These are phyloP conservation scores for Brassica juncea DNA, from an alignment of 345 rosid species.

Conservation along the genomic window DNA sequence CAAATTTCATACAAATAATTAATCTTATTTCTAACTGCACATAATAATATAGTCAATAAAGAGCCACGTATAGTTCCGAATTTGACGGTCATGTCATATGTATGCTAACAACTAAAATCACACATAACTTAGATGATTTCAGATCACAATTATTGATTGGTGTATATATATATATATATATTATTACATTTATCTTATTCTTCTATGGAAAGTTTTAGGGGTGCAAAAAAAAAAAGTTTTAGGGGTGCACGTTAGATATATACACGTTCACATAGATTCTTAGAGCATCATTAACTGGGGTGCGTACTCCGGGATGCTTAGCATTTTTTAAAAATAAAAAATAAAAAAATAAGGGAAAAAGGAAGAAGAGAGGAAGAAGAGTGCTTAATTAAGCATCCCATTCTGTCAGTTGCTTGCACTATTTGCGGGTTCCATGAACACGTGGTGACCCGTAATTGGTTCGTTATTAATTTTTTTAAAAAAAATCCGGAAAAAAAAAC, in stretches of 20 bases:
- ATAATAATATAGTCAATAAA: background rate
- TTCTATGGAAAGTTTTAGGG: background rate
- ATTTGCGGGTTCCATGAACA: too few species aligned
- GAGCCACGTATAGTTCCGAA: slow-evolving; percentile 16
- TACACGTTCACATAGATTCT: background rate
- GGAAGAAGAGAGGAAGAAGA: too few species aligned
- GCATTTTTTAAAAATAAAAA: too few species aligned
- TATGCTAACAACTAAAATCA: slow-evolving; percentile 9
- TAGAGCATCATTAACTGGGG: background rate
- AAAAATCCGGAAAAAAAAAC: too few species aligned
- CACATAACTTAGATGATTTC: slow-evolving; percentile 10
- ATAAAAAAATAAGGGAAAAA: too few species aligned
- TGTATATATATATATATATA: background rate
- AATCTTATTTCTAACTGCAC: background rate
- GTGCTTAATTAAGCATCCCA: too few species aligned
- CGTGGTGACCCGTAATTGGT: too few species aligned
- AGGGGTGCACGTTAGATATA: background rate
- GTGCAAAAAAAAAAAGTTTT: background rate
- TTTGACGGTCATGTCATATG: slow-evolving; percentile 17
- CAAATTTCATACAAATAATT: background rate
- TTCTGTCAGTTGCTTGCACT: too few species aligned
- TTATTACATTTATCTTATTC: background rate
- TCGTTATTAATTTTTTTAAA: too few species aligned
- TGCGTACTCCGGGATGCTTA: too few species aligned
- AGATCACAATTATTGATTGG: background rate